Evolutionary conservation across 768 basidiomycete genomes (phyloP).

Genomic region (Kwoniella sp.): DNA sequence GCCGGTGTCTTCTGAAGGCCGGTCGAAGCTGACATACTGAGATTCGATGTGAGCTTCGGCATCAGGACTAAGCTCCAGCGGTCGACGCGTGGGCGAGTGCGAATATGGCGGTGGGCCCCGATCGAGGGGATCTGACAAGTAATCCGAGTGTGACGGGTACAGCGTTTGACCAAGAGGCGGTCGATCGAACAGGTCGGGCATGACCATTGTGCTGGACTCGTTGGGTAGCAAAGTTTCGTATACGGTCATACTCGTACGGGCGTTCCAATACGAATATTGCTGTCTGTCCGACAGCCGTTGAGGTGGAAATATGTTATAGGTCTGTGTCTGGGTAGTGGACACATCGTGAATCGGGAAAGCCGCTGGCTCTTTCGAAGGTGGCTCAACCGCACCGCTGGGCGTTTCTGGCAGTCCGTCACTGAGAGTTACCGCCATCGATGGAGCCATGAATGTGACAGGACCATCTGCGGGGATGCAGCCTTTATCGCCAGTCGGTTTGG

Average conservation of each 20-base stretch:
- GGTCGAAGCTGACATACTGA: too few species aligned
- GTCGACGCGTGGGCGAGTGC: slow-evolving; percentile 7
- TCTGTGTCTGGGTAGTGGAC: too few species aligned
- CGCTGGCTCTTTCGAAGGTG: neutral
- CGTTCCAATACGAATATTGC: neutral
- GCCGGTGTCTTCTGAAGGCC: too few species aligned
- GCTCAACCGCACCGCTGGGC: neutral
- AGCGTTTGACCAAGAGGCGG: too few species aligned
- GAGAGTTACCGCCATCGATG: neutral
- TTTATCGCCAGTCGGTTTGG: neutral
- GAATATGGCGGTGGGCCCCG: slow-evolving; percentile 13
- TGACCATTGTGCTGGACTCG: neutral
- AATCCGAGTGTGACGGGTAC: neutral
- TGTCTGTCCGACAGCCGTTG: neutral
- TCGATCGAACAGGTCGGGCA: too few species aligned
- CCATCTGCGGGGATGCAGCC: neutral
- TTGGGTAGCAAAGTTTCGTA: neutral
- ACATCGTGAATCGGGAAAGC: neutral
- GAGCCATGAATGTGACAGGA: neutral
- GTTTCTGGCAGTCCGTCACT: neutral
- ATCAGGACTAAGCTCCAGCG: neutral
- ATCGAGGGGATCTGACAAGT: neutral
- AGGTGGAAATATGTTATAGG: too few species aligned
- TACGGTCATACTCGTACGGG: neutral
- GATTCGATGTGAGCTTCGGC: too few species aligned